Conservation (phyloP, 1,284 basidiomycete species). For the Pascua sp. region DNA sequence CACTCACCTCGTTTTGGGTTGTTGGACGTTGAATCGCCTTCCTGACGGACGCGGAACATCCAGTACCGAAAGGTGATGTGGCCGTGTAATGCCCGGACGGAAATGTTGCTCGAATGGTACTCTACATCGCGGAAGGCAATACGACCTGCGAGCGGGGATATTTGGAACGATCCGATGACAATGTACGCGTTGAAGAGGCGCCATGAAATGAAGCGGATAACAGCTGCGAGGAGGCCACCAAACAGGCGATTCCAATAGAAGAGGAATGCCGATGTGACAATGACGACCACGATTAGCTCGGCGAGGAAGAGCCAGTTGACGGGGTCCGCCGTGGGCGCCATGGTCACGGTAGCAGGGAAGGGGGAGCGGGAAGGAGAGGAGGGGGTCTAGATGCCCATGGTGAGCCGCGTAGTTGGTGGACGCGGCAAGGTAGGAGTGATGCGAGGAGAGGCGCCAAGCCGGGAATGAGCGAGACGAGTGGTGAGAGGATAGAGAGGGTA, state of each 20-base stretch:
- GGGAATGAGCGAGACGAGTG: no score
- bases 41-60: conserved; percentile 65
- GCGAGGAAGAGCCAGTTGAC: conserved; percentile 59
- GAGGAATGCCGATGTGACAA: conserved; percentile 65
- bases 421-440: no score
- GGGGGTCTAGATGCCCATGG: no score
- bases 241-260: conserved; percentile 87
- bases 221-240: conserved; percentile 58
- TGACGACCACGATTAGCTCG: conserved; percentile 65
- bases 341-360: neutral
- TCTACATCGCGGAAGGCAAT: conserved; percentile 78
- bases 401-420: no score
- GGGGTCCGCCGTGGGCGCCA: conserved; percentile 10
- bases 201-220: conserved; percentile 46
- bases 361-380: no score
- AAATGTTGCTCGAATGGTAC: conserved; percentile 87
- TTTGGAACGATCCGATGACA: conserved; percentile 67
- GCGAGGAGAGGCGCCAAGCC: no score
- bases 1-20: conserved; percentile 36
- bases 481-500: no score
- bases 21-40: conserved; percentile 42
- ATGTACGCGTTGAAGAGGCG: conserved; percentile 44
- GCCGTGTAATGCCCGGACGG: conserved; percentile 72
- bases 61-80: conserved; percentile 89
- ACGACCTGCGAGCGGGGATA: conserved; percentile 80